Evolutionary conservation across 148 eudicot species (phyloP), one percentile per base, ranked within the genome.

Genomic region (Vaccinium myrtillus): DNA sequence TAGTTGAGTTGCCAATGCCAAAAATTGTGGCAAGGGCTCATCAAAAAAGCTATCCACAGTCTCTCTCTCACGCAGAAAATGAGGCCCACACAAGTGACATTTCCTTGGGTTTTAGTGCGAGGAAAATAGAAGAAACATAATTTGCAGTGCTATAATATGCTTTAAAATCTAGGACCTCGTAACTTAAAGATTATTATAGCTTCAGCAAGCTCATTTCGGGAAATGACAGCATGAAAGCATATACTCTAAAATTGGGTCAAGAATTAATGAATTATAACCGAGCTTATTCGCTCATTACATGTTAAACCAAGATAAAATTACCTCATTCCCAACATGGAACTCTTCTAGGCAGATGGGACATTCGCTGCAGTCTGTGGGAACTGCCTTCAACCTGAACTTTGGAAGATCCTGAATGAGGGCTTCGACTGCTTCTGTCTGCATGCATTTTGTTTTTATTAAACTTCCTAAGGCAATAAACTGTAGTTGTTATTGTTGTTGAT

Each of bases 401-500:
- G 99, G 99, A 83, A 97, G 98, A 83, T 97, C 96, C 86, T 97
- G 98, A 84, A 97, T 97, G n/a, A 93, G 96, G 54, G 96, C 97
- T 83, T 95, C 98, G 32, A 97, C 98, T 81, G 98, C 98, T 91
- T 95, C 99, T 82, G 98, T 95, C 99, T 97, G 84, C 59, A 85
- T 46, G 65, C 48, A 32, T 84, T 55, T 32, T 75, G 18, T 6
- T 69, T 69, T 69, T 69, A 69, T 27, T 13, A 69, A 69, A 69
- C 18, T 30, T 14, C 16, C 43, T 12, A 69, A 30, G 74, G 74
- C 8, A 2, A 1, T 69, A 30, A 13, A 27, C 16, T 69, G 43
- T 13, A 69, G 27, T 23, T 1, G 1, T 23, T 13, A 63, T 9
- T 65, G 23, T 3, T 65, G 25, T 65, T 8, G 30, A 23, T 65